phyloP scores from a whole-genome alignment of 225 moss, liverwort and hornwort genomes.

The Marchantia polymorpha region DNA sequence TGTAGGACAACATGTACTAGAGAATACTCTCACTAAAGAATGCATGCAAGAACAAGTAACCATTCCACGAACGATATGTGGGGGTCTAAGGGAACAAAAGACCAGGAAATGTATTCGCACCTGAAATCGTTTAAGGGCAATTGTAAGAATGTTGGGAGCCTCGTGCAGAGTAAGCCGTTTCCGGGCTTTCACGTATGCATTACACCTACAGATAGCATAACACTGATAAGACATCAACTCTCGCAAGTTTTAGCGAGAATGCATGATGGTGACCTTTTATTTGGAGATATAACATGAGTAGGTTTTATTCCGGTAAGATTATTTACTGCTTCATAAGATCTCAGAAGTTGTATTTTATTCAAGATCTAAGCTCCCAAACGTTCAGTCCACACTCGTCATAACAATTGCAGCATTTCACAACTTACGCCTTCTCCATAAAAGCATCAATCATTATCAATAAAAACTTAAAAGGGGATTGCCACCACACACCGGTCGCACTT shows the following conservation, averaged over 20 bases:
- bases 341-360: not conserved
- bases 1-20: not conserved
- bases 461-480: not conserved
- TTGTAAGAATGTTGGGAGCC: conserved; percentile 82
- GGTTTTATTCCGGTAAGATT: too few species aligned
- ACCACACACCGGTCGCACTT: conserved; percentile 85
- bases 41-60: not conserved
- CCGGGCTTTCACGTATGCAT: conserved; percentile 76
- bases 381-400: not conserved
- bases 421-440: not conserved
- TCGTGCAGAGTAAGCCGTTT: conserved; percentile 89
- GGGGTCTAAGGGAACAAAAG: not conserved
- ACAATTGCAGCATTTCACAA: not conserved
- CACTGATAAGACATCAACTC: not conserved
- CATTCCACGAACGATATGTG: not conserved
- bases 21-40: too few species aligned
- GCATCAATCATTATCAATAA: not conserved
- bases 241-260: too few species aligned
- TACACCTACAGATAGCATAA: conserved; percentile 49
- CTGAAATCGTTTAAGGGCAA: conserved; percentile 92
- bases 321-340: too few species aligned
- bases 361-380: not conserved
- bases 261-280: too few species aligned
- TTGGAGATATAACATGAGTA: too few species aligned
- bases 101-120: conserved; percentile 23